Conservation (phyloP, 768 basidiomycete genomes). For the Termitomyces sp. region DNA sequence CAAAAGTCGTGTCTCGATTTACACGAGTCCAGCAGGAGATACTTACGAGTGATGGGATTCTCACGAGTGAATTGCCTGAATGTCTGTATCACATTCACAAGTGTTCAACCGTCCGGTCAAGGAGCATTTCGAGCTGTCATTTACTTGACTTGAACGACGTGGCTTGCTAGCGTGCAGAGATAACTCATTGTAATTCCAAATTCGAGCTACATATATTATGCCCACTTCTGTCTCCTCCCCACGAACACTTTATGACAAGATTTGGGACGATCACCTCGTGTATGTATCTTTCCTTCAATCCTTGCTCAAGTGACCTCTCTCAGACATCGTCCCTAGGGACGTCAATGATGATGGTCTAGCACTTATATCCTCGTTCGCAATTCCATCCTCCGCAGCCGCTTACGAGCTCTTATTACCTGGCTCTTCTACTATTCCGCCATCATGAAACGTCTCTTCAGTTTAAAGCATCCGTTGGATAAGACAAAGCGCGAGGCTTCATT, state of each 20-base stretch:
- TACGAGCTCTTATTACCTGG: conserved; percentile 25
- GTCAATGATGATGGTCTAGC: conserved; percentile 73
- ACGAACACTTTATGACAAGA: conserved; percentile 94
- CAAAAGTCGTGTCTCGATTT: neutral
- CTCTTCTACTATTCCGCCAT: conserved; percentile 25
- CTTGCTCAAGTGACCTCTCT: neutral
- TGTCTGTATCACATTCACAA: no score
- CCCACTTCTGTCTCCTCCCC: conserved; percentile 47
- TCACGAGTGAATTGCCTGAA: neutral
- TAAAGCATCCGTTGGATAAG: conserved; percentile 27
- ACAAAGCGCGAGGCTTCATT: conserved; percentile 39
- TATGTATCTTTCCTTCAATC: conserved; percentile 33
- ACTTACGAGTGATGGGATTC: neutral
- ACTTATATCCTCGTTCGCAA: conserved; percentile 51
- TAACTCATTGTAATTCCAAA: neutral
- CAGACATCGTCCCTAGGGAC: conserved; percentile 43
- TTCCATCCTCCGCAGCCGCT: conserved; percentile 25
- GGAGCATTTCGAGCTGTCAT: neutral
- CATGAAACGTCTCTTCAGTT: conserved; percentile 23
- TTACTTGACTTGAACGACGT: neutral
- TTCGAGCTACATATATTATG: conserved; percentile 27
- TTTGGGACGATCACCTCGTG: conserved; percentile 97
- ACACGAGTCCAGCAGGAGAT: neutral
- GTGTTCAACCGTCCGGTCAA: neutral
- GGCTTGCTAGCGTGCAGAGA: neutral